Base-by-base conservation (phyloP, 2,329 filamentous ascomycete genomes). In the Clarireedia monteithiana region DNA sequence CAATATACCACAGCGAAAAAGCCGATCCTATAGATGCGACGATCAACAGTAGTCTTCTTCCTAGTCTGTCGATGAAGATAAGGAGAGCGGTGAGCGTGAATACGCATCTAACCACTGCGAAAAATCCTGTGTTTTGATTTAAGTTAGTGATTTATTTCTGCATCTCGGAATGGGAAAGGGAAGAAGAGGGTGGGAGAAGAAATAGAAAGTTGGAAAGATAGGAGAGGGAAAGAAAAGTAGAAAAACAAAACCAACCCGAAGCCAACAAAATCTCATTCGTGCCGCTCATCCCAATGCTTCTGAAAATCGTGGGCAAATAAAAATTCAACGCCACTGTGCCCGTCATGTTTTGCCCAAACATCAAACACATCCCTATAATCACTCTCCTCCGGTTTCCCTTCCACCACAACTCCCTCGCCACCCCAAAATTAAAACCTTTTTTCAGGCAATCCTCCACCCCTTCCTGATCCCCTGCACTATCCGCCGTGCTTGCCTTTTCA, bases 41-140 rank as follows among this genome's bases (percentile, higher is more conserved):
- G 26, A 63, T 40, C 1, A 75, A 66, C 0, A 73, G 66, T n/a
- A 71, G 71, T 59, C 81, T 80, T 46, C 81, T 76, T n/a, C 80
- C 81, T 57, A 82, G 74, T 47, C 77, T 76, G 58, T 84, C 81
- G 58, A 83, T 78, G 24, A 83, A 71, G 72, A 83, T 80, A 57
- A 82, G 70, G 2, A 80, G 80, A 61, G 79, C 82, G 40, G 57
- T 24, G 30, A 62, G 58, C 3, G 62, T 63, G 5, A 59, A 56
- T 6, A 63, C 40, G 23, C 56, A 58, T 54, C 62, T 63, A 15
- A 62, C 60, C 3, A 50, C 56, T 10, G 62, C 59, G 49, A 57
- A 63, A 57, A 63, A 62, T 1, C 60, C 62, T 63, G 38, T 45
- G 27, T 10, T 9, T 10, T 30, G 27, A 10, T 4, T 30, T 30